phyloP scores from a whole-genome alignment of 1,284 basidiomycete genomes.

The Ustilago loliicola region DNA sequence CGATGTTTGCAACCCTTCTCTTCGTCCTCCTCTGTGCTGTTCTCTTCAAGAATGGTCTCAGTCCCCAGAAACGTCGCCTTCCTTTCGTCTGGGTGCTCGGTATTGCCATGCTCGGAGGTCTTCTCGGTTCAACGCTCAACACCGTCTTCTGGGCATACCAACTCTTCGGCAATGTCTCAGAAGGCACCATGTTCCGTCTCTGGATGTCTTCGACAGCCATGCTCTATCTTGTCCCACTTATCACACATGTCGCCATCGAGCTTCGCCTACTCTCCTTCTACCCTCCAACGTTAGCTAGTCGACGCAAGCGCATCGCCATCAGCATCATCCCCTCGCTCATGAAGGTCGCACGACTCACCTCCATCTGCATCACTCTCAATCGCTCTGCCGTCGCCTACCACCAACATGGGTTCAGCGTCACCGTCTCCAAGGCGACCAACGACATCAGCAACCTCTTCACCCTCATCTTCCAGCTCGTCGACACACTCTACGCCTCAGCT shows the following conservation, averaged over 20 bases:
- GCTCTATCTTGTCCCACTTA: slow-evolving; percentile 54
- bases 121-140: slow-evolving; percentile 54
- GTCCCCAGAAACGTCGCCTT: slow-evolving; percentile 38
- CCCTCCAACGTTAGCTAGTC: slow-evolving; percentile 43
- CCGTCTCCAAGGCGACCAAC: slow-evolving; percentile 30
- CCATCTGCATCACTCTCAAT: slow-evolving; percentile 45
- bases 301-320: slow-evolving; percentile 42
- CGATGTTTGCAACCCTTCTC: slow-evolving; percentile 54
- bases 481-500: slow-evolving; percentile 46
- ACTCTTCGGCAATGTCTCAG: slow-evolving; percentile 43
- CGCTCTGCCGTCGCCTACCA: slow-evolving; percentile 16
- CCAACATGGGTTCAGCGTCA: slow-evolving; percentile 21
- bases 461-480: slow-evolving; percentile 50
- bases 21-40: slow-evolving; percentile 54
- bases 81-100: slow-evolving; percentile 54
- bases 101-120: slow-evolving; percentile 49
- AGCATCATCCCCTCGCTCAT: slow-evolving; percentile 43
- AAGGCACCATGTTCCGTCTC: slow-evolving; percentile 44
- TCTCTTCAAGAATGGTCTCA: slow-evolving; percentile 54
- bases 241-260: slow-evolving; percentile 53
- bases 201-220: slow-evolving; percentile 50
- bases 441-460: slow-evolving; percentile 43
- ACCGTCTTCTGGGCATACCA: slow-evolving; percentile 58
- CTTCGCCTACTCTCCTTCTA: slow-evolving; percentile 54
- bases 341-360: slow-evolving; percentile 44